Evolutionary conservation across 495 filamentous ascomycete species (phyloP), one percentile per base, ranked within the genome.

Genomic region (Xylaria grammica): DNA sequence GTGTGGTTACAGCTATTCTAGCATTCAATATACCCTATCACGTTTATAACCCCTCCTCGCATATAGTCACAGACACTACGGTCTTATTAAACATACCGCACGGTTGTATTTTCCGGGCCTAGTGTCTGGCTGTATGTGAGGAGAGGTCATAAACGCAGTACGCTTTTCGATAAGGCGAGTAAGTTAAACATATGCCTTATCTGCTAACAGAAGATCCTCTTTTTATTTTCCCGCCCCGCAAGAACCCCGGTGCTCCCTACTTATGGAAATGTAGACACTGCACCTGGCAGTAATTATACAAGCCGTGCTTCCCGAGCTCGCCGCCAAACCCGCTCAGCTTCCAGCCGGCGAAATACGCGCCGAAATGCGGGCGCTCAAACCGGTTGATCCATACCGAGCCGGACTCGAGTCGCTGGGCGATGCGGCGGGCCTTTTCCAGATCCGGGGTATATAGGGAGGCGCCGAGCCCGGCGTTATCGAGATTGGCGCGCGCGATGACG

Each of bases 321-420:
- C 83, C 83, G 3, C 89, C 89, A 61, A 89, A 84, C 1, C 89
- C 89, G 62, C 81, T 85, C 64, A 88, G 79, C 79, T 91, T 90
- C 71, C 86, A 82, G 17, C 89, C 89, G 17, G 77, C 82, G 68
- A 90, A 90, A 53, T 82, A 83, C 1, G 80, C 83, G 62, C 84
- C 83, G 50, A 79, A 82, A 63, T 80, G 74, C 8, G 79, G 78
- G 38, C 77, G 52, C 67, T 85, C 82, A 45, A 74, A 75, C 66
- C 72, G 73, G 71, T 89, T 88, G 44, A 89, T 83, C 82, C 82
- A 89, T 22, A 89, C 85, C 22, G 70, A 80, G 3, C 86, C 87
- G 0, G 83, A 81, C 65, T 84, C 77, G 24, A 89, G 73, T 36
- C 76, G 75, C 17, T 76, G 63, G 0, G 84, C 86, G 29, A 89